These are phyloP conservation scores for Niveomyces coronatus DNA, from an alignment of 2,329 filamentous ascomycete species.

Conservation along the genomic window DNA sequence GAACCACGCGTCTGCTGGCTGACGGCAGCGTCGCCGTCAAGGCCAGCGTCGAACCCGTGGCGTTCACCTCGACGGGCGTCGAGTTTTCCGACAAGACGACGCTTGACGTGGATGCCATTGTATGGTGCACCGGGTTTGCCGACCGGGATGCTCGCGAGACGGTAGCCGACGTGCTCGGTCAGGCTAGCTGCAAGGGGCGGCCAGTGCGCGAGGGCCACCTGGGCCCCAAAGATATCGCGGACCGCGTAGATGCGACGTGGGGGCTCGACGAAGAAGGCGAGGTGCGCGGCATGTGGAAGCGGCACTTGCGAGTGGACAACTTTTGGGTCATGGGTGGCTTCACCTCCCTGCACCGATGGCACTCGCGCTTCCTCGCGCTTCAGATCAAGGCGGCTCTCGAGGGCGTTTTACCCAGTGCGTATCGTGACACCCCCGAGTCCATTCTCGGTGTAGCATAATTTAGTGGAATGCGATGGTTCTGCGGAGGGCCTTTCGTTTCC, in stretches of 20 bases:
- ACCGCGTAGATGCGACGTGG: conserved; percentile 27
- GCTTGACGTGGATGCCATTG: conserved; percentile 21
- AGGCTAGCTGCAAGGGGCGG: too few species aligned
- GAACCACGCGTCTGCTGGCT: conserved; percentile 16
- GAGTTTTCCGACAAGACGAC: conserved; percentile 20
- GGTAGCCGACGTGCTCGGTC: not conserved
- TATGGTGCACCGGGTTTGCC: conserved; percentile 28
- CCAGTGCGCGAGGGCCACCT: conserved; percentile 1
- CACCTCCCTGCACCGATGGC: conserved; percentile 23
- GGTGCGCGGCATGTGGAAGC: conserved; percentile 30
- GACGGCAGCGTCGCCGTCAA: conserved; percentile 20
- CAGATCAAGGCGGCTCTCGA: conserved; percentile 26
- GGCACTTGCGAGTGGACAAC: conserved; percentile 21
- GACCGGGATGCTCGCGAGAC: conserved; percentile 20
- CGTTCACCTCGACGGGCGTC: conserved; percentile 20
- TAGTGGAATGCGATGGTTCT: too few species aligned
- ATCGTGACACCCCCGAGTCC: conserved; percentile 7
- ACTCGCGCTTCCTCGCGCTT: conserved; percentile 20
- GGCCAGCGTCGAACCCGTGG: conserved; percentile 17
- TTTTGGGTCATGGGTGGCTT: conserved; percentile 26
- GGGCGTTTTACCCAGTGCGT: conserved; percentile 25
- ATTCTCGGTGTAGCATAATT: too few species aligned
- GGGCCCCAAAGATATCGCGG: conserved; percentile 17
- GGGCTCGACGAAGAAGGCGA: conserved; percentile 32
- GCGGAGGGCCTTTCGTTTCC: too few species aligned